A percentile compares a stretch with the other conserved stretches of the same genome.
phyloP scores from a whole-genome alignment of 1,139 yeast genomes.

The Yarrowia galli region DNA sequence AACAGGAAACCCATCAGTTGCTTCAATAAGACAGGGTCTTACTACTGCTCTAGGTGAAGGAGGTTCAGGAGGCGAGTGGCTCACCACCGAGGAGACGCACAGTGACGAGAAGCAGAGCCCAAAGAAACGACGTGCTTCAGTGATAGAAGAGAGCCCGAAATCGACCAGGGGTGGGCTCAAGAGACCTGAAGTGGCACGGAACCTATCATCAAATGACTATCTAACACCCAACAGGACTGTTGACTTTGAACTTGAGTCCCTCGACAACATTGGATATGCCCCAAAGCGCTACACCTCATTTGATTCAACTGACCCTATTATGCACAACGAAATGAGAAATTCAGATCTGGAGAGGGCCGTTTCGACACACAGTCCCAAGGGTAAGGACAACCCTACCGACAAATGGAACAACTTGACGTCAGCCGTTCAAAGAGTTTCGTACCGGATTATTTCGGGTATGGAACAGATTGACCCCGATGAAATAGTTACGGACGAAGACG shows the following conservation, averaged over 20 bases:
- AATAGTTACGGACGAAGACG: constrained; percentile 3
- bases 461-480: constrained; percentile 28
- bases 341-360: constrained; percentile 14
- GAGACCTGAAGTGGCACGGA: constrained; percentile 3
- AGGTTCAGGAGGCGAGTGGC: constrained; percentile 32
- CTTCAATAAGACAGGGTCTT: constrained; percentile 17
- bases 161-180: constrained; percentile 1
- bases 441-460: constrained; percentile 23
- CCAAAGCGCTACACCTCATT: constrained; percentile 16
- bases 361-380: not conserved
- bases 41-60: constrained; percentile 27
- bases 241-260: constrained; percentile 12
- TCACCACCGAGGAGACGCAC: not conserved
- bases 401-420: constrained; percentile 28
- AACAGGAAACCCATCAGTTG: constrained; percentile 17
- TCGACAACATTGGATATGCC: constrained; percentile 3
- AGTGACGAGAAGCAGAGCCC: constrained; percentile 11
- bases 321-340: not conserved
- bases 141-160: constrained; percentile 13
- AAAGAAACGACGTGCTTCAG: constrained; percentile 1
- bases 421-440: constrained; percentile 24
- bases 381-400: constrained; percentile 1
- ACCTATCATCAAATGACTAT: constrained; percentile 20
- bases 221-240: constrained; percentile 17
- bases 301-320: constrained; percentile 16